Conservation (phyloP, 1,284 basidiomycete genomes). For the Meira miltonrushii region DNA sequence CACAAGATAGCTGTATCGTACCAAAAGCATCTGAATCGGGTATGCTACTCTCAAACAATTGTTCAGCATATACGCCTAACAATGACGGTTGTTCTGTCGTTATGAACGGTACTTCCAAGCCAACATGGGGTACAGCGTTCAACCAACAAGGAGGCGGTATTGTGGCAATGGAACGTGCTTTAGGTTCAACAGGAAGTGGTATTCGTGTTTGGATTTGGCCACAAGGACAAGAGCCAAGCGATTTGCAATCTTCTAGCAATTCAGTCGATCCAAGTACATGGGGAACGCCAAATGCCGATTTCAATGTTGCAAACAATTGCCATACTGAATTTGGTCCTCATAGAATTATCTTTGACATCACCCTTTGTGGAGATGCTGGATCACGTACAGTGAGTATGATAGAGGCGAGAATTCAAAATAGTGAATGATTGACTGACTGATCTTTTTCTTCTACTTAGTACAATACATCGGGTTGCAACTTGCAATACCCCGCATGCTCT, state of each 20-base stretch:
- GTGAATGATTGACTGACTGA: background rate
- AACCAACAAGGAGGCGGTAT: slow-evolving; percentile 42
- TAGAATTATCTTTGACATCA: slow-evolving; percentile 43
- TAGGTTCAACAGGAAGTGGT: slow-evolving; percentile 40
- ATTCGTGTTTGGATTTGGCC: slow-evolving; percentile 48
- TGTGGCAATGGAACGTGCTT: slow-evolving; percentile 46
- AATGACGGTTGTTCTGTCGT: slow-evolving; percentile 41
- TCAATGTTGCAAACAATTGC: slow-evolving; percentile 34
- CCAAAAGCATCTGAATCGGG: slow-evolving; percentile 24
- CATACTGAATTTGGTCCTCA: slow-evolving; percentile 27
- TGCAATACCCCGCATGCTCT: slow-evolving; percentile 29
- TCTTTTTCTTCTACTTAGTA: slow-evolving; percentile 13
- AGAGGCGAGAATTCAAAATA: no score
- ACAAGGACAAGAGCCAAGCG: slow-evolving; percentile 18
- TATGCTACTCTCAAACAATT: slow-evolving; percentile 30
- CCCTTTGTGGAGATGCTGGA: slow-evolving; percentile 47
- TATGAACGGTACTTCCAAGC: slow-evolving; percentile 33
- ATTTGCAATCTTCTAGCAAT: slow-evolving; percentile 23
- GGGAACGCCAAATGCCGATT: slow-evolving; percentile 36
- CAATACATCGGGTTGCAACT: slow-evolving; percentile 24
- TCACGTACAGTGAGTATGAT: slow-evolving; percentile 16
- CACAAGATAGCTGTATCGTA: slow-evolving; percentile 28
- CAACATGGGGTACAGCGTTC: slow-evolving; percentile 29
- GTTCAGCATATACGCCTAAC: slow-evolving; percentile 25
- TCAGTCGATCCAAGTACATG: slow-evolving; percentile 32